phyloP scores from a whole-genome alignment of 192 early-diverging fungal species.

The Umbelopsis vinacea region DNA sequence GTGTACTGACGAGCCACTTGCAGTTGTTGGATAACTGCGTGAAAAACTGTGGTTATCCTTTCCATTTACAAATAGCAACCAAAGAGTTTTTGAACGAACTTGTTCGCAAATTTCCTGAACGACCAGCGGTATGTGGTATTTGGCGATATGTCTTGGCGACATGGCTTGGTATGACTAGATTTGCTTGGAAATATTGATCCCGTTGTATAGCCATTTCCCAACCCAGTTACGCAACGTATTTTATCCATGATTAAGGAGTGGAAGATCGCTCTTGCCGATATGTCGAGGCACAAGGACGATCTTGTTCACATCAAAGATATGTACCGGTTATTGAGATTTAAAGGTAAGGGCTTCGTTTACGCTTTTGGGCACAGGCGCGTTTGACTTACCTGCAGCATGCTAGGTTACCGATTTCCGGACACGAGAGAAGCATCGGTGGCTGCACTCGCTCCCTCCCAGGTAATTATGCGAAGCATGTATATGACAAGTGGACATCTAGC shows the following conservation, averaged over 20 bases:
- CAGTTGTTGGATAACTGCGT: conserved; percentile 94
- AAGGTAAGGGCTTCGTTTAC: conserved; percentile 60
- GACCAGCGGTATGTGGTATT: conserved; percentile 68
- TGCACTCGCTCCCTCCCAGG: conserved; percentile 63
- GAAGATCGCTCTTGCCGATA: conserved; percentile 86
- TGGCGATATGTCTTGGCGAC: neutral
- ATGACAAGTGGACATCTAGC: neutral
- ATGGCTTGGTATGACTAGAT: neutral
- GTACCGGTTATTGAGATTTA: conserved; percentile 85
- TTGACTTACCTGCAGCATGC: conserved; percentile 2
- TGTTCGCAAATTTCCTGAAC: conserved; percentile 91
- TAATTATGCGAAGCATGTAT: conserved; percentile 24
- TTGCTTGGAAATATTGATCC: neutral
- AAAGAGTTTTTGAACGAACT: conserved; percentile 98
- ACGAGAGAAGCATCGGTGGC: conserved; percentile 62
- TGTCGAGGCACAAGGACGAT: conserved; percentile 92
- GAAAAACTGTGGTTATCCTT: conserved; percentile 98
- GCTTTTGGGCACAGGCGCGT: neutral
- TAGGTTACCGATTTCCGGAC: conserved; percentile 79
- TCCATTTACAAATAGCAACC: conserved; percentile 93
- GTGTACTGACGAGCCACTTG: neutral
- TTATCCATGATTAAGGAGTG: conserved; percentile 94
- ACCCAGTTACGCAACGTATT: conserved; percentile 83
- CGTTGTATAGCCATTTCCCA: conserved; percentile 53
- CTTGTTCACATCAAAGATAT: conserved; percentile 95